Conservation (phyloP, 129 eudicot genomes). For the Dittrichia graveolens region DNA sequence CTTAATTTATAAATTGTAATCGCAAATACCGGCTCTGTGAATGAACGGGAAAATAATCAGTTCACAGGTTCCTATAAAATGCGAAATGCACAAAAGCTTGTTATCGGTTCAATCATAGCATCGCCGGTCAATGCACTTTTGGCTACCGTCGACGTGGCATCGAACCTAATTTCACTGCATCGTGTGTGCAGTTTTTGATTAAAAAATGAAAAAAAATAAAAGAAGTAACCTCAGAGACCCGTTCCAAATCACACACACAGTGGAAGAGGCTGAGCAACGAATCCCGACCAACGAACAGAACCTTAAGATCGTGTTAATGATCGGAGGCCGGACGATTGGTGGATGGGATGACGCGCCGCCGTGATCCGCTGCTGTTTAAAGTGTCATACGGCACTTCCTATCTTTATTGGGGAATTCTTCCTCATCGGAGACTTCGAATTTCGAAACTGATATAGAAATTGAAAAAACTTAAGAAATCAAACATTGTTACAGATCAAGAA, state of each 20-base stretch:
- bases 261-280: slow-evolving; percentile 1
- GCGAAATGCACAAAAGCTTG: slow-evolving; percentile 52
- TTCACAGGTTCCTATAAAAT: slow-evolving; percentile 87
- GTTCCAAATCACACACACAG: slow-evolving; percentile 88
- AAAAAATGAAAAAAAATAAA: not conserved
- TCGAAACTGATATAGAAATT: not conserved
- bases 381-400: slow-evolving; percentile 99
- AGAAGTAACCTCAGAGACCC: slow-evolving; percentile 76
- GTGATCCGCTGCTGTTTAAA: slow-evolving; percentile 43
- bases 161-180: slow-evolving; percentile 35
- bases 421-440: slow-evolving; percentile 47
- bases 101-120: slow-evolving; percentile 83
- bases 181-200: not conserved
- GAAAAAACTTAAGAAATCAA: not conserved
- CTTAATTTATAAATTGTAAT: slow-evolving; percentile 45
- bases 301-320: slow-evolving; percentile 19
- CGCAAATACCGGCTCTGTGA: slow-evolving; percentile 86
- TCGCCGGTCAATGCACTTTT: slow-evolving; percentile 62
- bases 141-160: slow-evolving; percentile 94
- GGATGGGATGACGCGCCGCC: slow-evolving; percentile 53
- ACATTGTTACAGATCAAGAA: not conserved
- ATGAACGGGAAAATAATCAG: slow-evolving; percentile 47
- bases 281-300: not conserved
- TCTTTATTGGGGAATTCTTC: slow-evolving; percentile 73
- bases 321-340: slow-evolving; percentile 35